Evolutionary conservation across 163 green algal species (phyloP), one percentile per base, ranked within the genome.

Genomic region (Chlamydomonas reinhardtii): DNA sequence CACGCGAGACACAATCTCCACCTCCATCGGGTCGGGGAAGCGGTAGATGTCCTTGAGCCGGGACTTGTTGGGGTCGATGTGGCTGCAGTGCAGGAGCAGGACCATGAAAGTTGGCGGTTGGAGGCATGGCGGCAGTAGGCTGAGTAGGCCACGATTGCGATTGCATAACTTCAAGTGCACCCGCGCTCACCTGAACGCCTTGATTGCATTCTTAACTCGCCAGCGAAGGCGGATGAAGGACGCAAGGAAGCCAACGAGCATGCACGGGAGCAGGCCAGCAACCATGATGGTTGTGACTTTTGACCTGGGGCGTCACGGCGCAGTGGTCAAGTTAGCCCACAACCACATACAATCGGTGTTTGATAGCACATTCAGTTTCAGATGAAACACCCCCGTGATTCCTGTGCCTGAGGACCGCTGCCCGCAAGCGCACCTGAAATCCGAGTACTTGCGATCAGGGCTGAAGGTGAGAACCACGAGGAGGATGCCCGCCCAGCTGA

Each of bases 1-100:
- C 43, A 85, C 88, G n/a, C 89, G 88, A 14, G 85, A 85, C 54
- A 86, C 69, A 16, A 92, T 86, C 72, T 92, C 89, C 25, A 91
- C 85, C 61, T 90, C 73, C 77, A 84, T 82, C 2, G 74, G 74
- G 68, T 92, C 89, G 11, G 52, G 61, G 48, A 92, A 90, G 39
- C 79, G 81, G 89, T 90, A 85, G 65, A 90, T 90, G 62, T 86
- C 62, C 76, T 82, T 86, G 24, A 87, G 59, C 14, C 81, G 81
- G 4, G 71, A 74, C 37, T 79, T 87, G 56, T 39, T 74, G 32
- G 81, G 70, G 35, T 79, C 70, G 71, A 87, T 87, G 37, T 80
- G 68, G 61, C 70, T 85, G 79, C 43, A 17, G 35, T n/a, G n/a
- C 1, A 56, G 48, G 9, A 19, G 14, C 11, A 56, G 1, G 48